These are phyloP conservation scores for Kwoniella sp. DNA, from an alignment of 768 basidiomycete species.

Conservation along the genomic window DNA sequence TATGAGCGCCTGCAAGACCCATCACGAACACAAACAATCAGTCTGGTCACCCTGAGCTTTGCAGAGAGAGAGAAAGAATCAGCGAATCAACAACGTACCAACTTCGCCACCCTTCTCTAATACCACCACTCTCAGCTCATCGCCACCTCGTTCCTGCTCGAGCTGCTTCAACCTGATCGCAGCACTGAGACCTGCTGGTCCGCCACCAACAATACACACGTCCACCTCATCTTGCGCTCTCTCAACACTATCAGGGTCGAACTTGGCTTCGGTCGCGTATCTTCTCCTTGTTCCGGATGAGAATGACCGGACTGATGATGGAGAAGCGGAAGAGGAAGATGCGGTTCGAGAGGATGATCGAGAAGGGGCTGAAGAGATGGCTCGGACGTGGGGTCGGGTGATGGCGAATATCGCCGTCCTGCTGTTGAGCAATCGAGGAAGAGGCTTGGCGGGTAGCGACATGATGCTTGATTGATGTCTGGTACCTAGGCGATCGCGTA, in stretches of 20 bases:
- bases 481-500: not conserved
- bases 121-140: conserved; percentile 85
- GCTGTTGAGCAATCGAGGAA: conserved; percentile 14
- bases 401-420: conserved; percentile 20
- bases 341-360: not conserved
- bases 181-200: conserved; percentile 93
- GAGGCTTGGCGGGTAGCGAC: conserved; percentile 17
- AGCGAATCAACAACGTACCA: conserved; percentile 63
- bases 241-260: conserved; percentile 68
- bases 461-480: conserved; percentile 12
- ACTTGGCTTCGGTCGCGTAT: conserved; percentile 44
- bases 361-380: not conserved
- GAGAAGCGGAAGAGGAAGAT: not conserved
- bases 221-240: conserved; percentile 89
- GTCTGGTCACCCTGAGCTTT: no score
- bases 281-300: conserved; percentile 15
- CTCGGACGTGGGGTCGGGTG: conserved; percentile 14
- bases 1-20: conserved; percentile 72
- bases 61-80: not conserved
- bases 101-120: conserved; percentile 93
- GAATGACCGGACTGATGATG: conserved; percentile 2
- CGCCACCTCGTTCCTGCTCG: conserved; percentile 69
- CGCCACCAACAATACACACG: conserved; percentile 94
- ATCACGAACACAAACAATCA: no score
- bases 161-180: conserved; percentile 94